Percentiles rank a stretch among this genome's conserved stretches.
Conservation (phyloP, 495 filamentous ascomycete species). For the Penicillium roqueforti region DNA sequence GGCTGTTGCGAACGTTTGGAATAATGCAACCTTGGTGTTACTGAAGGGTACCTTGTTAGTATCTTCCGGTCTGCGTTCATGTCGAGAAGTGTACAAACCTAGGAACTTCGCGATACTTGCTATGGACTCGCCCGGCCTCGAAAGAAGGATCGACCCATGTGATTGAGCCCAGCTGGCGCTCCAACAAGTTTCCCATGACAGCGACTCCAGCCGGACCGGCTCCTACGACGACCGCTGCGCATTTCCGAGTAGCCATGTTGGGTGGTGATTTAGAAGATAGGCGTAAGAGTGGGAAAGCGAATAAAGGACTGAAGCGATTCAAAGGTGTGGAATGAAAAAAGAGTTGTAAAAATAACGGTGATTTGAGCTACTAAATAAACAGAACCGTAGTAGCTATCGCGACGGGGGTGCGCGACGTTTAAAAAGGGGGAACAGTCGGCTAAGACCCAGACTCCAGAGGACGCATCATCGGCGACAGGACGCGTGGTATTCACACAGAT, state of each 20-base stretch:
- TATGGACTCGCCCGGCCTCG: slow-evolving; percentile 48
- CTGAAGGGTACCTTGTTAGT: slow-evolving; percentile 21
- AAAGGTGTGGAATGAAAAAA: slow-evolving; percentile 5
- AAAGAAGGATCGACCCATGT: slow-evolving; percentile 54
- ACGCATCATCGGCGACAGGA: slow-evolving; percentile 13
- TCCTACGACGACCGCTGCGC: slow-evolving; percentile 52
- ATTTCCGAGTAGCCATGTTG: slow-evolving; percentile 37
- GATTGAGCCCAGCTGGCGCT: slow-evolving; percentile 45
- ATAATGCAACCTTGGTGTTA: slow-evolving; percentile 50
- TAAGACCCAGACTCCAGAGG: slow-evolving; percentile 14
- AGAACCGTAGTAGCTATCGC: not conserved
- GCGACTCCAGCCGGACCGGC: slow-evolving; percentile 54
- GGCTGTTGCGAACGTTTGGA: slow-evolving; percentile 48
- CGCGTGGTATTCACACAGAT: slow-evolving; percentile 25
- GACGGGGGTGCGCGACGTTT: not conserved
- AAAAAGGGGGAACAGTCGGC: slow-evolving; percentile 5
- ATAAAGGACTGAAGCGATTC: not conserved
- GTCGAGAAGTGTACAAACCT: slow-evolving; percentile 33
- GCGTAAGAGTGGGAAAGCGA: not conserved
- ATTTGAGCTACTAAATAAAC: slow-evolving; percentile 26
- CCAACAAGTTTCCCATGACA: slow-evolving; percentile 53
- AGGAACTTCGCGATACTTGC: slow-evolving; percentile 54
- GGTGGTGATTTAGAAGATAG: not conserved
- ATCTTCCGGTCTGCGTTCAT: not conserved
- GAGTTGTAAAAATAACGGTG: slow-evolving; percentile 12